Evolutionary conservation across 805 yeast species (phyloP), one percentile per base, ranked within the genome.

Genomic region (Wickerhamomyces alni): DNA sequence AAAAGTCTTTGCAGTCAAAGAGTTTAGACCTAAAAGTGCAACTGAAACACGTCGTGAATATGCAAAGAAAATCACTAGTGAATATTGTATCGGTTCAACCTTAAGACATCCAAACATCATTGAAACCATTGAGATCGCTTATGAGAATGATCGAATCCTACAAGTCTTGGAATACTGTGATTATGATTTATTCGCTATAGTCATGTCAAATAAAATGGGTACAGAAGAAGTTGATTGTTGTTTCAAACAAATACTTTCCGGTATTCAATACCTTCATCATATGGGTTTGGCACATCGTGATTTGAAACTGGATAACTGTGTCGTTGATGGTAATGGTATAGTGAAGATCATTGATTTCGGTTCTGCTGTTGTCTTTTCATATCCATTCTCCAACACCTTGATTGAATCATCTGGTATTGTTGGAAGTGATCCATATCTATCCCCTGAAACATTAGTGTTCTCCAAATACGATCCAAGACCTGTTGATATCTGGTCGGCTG

Each of bases 131-230:
- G 97, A 89, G 57, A 87, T 89, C 38, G 82, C 89, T 34, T 87
- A 87, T 61, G 97, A 89, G 54, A 79, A 82, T 49, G 93, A 86
- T 46, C 71, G 91, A 41, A 82, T 87, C 42, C 77, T 83, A 51
- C 96, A 89, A 63, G 89, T 89, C 35, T 84, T 89, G 94, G 97
- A 89, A 57, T 89, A 87, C 61, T 88, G 96, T 60, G 95, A 89
- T 50, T 88, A 75, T 58, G 97, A 89, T 59, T 68, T 89, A 48
- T 89, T 89, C 62, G 96, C 96, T 10, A 85, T 89, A 42, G 96
- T 89, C 25, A 88, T 89, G 95, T 80, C 89, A 38, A 87, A 87
- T 51, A 83, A 85, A 53, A 89, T 89, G 97, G 62, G 81, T 2
- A 64, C 71, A 36, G 77, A 72, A 33, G 97, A 89, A 61, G 74